These are phyloP conservation scores for Cryptomeria japonica DNA, from an alignment of 75 land plant genomes.

Conservation along the genomic window DNA sequence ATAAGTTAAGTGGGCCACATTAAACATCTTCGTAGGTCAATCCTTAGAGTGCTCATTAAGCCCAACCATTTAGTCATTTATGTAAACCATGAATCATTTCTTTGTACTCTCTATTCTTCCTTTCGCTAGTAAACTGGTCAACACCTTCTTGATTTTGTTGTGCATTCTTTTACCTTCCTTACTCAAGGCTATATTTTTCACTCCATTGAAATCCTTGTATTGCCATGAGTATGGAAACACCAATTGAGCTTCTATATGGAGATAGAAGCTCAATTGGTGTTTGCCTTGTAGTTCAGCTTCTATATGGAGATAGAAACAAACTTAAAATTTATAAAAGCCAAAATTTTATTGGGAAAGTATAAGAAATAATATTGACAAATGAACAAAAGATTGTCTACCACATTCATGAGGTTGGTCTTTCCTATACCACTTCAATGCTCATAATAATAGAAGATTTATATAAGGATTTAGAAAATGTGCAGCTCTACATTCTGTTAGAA, in stretches of 20 bases:
- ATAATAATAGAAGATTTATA: neutral
- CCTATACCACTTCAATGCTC: neutral
- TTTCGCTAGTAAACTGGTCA: neutral
- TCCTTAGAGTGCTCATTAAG: too few relatives aligned
- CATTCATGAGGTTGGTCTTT: neutral
- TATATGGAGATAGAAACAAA: neutral
- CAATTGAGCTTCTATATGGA: neutral
- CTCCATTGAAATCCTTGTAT: neutral
- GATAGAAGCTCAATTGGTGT: too few relatives aligned
- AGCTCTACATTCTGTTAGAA: neutral
- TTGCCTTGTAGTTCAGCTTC: neutral
- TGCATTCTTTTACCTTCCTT: neutral
- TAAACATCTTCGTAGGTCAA: too few relatives aligned
- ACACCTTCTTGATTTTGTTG: neutral
- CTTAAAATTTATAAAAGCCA: too few relatives aligned
- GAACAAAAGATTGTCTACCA: too few relatives aligned
- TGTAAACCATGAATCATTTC: neutral
- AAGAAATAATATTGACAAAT: too few relatives aligned
- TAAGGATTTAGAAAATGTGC: neutral
- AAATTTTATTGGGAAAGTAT: too few relatives aligned
- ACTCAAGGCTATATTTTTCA: neutral
- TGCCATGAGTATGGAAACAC: neutral
- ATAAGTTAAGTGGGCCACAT: too few relatives aligned
- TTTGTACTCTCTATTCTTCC: neutral
- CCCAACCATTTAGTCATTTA: too few relatives aligned